These are phyloP conservation scores for Cenchrus americanus DNA, from an alignment of 176 grass and related monocot species.

Conservation along the genomic window DNA sequence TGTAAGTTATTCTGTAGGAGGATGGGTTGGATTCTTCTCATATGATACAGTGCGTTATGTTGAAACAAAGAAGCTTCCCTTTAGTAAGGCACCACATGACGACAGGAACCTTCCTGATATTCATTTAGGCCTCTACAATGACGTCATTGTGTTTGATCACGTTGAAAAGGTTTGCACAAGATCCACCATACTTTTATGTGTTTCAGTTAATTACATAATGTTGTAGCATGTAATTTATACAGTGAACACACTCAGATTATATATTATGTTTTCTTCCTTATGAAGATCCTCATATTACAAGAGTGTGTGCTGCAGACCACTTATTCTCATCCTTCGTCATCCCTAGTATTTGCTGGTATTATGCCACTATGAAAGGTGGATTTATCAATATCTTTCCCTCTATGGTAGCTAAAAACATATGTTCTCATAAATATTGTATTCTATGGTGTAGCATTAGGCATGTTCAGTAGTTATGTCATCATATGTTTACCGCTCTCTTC, in stretches of 20 bases:
- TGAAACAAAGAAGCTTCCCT: slow-evolving; percentile 94
- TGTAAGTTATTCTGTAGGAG: slow-evolving; percentile 59
- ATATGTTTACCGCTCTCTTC: background rate
- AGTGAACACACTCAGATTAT: background rate
- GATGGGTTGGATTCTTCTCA: slow-evolving; percentile 94
- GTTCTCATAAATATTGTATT: too few relatives aligned
- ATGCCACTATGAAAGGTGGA: too few relatives aligned
- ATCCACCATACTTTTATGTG: background rate
- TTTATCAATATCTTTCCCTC: too few relatives aligned
- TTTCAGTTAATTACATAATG: background rate
- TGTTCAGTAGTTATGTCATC: background rate
- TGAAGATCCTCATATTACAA: background rate
- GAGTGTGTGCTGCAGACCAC: too few relatives aligned
- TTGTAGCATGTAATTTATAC: background rate
- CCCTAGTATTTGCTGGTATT: background rate
- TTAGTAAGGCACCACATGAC: slow-evolving; percentile 69
- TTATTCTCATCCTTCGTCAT: slow-evolving; percentile 2
- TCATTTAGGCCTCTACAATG: slow-evolving; percentile 90
- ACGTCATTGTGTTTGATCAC: slow-evolving; percentile 85
- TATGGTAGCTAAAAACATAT: too few relatives aligned
- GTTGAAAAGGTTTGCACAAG: slow-evolving; percentile 72
- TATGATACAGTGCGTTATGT: slow-evolving; percentile 93
- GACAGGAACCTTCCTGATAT: slow-evolving; percentile 84
- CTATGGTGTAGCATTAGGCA: background rate
- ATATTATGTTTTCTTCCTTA: background rate